These are phyloP conservation scores for Beauveria asiatica DNA, from an alignment of 2,329 filamentous ascomycete genomes.

Conservation along the genomic window DNA sequence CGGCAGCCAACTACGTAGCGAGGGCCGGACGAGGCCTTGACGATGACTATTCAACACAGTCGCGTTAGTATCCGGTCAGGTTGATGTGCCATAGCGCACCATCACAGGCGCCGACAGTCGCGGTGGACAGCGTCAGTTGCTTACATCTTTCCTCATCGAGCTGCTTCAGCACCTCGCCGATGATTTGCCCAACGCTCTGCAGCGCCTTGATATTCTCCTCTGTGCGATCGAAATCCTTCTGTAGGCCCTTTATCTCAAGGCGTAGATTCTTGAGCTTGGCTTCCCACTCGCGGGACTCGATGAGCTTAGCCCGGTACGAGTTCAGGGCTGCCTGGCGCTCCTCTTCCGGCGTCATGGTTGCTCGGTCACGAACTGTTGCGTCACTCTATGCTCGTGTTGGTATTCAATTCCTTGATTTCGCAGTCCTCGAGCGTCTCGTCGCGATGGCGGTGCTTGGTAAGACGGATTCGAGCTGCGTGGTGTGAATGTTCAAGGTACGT, in stretches of 20 bases:
- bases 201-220: slow-evolving; percentile 99
- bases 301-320: slow-evolving; percentile 70
- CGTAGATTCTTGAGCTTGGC: slow-evolving; percentile 91
- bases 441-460: not conserved
- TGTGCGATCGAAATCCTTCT: slow-evolving; percentile 91
- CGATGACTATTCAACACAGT: slow-evolving; percentile 64
- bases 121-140: slow-evolving; percentile 25
- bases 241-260: slow-evolving; percentile 89
- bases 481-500: not conserved
- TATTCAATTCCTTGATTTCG: not conserved
- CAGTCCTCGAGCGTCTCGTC: not conserved
- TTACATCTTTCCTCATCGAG: slow-evolving; percentile 96
- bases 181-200: slow-evolving; percentile 98
- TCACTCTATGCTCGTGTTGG: not conserved
- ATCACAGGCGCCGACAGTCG: not conserved
- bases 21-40: slow-evolving; percentile 94
- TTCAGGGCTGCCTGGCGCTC: slow-evolving; percentile 63
- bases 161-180: slow-evolving; percentile 97
- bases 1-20: slow-evolving; percentile 97
- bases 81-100: slow-evolving; percentile 12
- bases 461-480: not conserved
- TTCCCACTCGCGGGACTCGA: slow-evolving; percentile 98
- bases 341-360: slow-evolving; percentile 44
- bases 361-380: slow-evolving; percentile 6
- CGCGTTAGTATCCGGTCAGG: slow-evolving; percentile 10